Percentiles rank a stretch among this genome's conserved stretches.
Conservation (phyloP, 306 rosid species). For the Ammopiptanthus mongolicus region DNA sequence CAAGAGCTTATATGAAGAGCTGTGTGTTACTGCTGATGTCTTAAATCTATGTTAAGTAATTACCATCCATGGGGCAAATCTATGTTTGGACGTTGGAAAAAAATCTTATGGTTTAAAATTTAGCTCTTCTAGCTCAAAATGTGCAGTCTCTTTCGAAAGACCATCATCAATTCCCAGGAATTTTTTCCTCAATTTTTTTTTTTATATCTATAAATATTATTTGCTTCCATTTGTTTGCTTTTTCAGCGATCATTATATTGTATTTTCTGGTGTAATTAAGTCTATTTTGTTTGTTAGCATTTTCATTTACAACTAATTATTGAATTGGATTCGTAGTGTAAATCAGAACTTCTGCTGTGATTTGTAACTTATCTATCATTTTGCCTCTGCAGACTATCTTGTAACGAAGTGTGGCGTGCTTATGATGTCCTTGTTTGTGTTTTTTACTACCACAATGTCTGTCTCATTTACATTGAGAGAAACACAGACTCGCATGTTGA, state of each 20-base stretch:
- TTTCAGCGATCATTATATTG: background rate
- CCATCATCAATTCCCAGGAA: background rate
- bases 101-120: background rate
- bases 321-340: background rate
- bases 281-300: background rate
- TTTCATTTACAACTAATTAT: background rate
- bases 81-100: background rate
- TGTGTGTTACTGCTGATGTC: background rate
- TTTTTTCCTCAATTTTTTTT: background rate
- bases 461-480: slow-evolving; percentile 97
- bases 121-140: background rate
- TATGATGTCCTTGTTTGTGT: slow-evolving; percentile 97
- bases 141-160: background rate
- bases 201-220: background rate
- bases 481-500: slow-evolving; percentile 99
- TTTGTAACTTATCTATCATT: background rate
- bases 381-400: slow-evolving; percentile 74
- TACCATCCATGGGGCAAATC: background rate
- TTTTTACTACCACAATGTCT: slow-evolving; percentile 97
- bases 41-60: background rate
- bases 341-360: background rate
- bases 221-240: slow-evolving; percentile 12
- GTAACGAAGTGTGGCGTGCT: slow-evolving; percentile 98
- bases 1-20: background rate
- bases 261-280: background rate